These are phyloP conservation scores for Epichloe festucae DNA, from an alignment of 2,329 filamentous ascomycete genomes.

Conservation along the genomic window DNA sequence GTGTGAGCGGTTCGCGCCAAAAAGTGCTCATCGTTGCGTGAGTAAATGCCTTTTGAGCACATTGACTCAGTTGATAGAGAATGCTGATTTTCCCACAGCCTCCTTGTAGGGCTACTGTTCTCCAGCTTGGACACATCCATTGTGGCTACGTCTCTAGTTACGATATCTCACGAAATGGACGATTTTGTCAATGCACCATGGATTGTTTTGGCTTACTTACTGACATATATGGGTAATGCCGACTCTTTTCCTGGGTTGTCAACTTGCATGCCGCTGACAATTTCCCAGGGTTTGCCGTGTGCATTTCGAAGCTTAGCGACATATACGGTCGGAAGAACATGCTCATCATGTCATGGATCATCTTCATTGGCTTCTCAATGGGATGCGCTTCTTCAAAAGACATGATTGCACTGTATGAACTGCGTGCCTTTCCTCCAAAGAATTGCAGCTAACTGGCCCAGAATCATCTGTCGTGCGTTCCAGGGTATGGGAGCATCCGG, in stretches of 20 bases:
- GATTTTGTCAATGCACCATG: slow-evolving; percentile 40
- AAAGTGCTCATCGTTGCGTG: slow-evolving; percentile 24
- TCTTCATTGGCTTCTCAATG: slow-evolving; percentile 43
- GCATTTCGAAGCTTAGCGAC: slow-evolving; percentile 46
- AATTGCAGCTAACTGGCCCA: slow-evolving; percentile 17
- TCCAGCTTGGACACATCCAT: slow-evolving; percentile 46
- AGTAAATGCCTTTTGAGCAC: not conserved
- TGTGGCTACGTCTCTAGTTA: slow-evolving; percentile 44
- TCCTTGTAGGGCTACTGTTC: slow-evolving; percentile 40
- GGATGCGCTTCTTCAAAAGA: slow-evolving; percentile 36
- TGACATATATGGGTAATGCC: slow-evolving; percentile 39
- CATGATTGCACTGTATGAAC: slow-evolving; percentile 38
- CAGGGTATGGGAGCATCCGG: slow-evolving; percentile 50
- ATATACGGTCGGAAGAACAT: slow-evolving; percentile 42
- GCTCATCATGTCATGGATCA: slow-evolving; percentile 36
- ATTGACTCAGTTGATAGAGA: not conserved
- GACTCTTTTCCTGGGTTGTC: not conserved
- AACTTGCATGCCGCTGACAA: slow-evolving; percentile 3
- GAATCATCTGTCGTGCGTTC: slow-evolving; percentile 44
- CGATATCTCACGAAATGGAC: slow-evolving; percentile 37
- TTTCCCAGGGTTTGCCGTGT: slow-evolving; percentile 37
- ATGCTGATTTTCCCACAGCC: slow-evolving; percentile 17
- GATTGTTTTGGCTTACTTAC: slow-evolving; percentile 42
- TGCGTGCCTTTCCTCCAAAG: not conserved
- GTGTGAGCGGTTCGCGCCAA: slow-evolving; percentile 12